Conservation (phyloP, 805 yeast genomes). For the Candida boidinii region DNA sequence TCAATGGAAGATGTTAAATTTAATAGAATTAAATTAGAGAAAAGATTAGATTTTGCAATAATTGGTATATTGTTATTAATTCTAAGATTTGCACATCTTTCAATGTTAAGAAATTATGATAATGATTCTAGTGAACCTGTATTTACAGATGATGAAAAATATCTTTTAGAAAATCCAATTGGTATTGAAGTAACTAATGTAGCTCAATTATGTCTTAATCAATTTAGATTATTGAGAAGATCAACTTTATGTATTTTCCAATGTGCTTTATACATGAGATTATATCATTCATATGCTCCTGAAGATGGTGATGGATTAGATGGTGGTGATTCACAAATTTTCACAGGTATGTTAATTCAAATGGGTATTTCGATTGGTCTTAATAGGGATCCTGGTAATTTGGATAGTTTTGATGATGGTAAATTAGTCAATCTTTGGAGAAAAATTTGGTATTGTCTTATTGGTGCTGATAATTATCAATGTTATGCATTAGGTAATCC, state of each 20-base stretch:
- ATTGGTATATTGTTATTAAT: constrained; percentile 38
- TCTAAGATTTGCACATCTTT: constrained; percentile 33
- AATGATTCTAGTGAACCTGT: constrained; percentile 15
- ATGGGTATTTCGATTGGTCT: constrained; percentile 63
- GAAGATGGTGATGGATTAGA: constrained; percentile 53
- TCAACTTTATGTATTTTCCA: constrained; percentile 45
- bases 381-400: constrained; percentile 57
- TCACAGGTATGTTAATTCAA: constrained; percentile 48
- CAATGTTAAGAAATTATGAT: constrained; percentile 25
- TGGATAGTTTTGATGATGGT: constrained; percentile 15
- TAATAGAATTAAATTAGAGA: constrained; percentile 24
- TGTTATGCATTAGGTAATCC: constrained; percentile 42
- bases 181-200: constrained; percentile 34
- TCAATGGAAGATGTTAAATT: constrained; percentile 25
- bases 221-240: constrained; percentile 40
- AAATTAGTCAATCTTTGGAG: constrained; percentile 39
- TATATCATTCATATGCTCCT: constrained; percentile 41
- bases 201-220: constrained; percentile 48
- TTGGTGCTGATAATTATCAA: constrained; percentile 36
- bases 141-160: constrained; percentile 22
- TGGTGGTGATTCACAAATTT: constrained; percentile 50
- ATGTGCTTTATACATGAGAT: constrained; percentile 41
- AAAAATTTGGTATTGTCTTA: constrained; percentile 48
- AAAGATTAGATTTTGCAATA: constrained; percentile 38
- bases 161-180: constrained; percentile 37